A percentile compares a stretch with the other conserved stretches of the same genome.
Evolutionary conservation across 257 asterid species (phyloP).

Genomic region (Salvia splendens): DNA sequence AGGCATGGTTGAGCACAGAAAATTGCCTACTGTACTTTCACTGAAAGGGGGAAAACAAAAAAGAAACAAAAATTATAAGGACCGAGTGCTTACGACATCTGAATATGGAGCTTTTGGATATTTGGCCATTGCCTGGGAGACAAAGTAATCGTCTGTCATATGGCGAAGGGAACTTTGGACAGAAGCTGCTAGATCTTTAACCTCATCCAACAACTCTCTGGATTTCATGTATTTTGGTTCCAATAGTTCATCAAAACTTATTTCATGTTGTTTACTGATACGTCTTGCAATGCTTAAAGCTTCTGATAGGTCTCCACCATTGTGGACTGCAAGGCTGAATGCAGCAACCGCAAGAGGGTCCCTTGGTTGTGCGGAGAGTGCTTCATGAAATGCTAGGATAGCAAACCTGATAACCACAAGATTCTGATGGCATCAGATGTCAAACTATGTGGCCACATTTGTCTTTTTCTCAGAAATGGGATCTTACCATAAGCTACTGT

Average conservation of each 20-base stretch:
- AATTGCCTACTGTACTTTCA: background rate
- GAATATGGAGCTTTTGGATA: conserved; percentile 87
- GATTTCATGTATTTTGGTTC: conserved; percentile 46
- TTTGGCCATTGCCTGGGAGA: conserved; percentile 81
- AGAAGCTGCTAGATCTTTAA: conserved; percentile 56
- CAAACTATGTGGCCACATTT: background rate
- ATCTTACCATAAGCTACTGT: conserved; percentile 82
- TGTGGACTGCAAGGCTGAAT: conserved; percentile 75
- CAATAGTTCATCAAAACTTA: conserved; percentile 57
- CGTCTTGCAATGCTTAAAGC: conserved; percentile 63
- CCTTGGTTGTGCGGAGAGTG: conserved; percentile 67
- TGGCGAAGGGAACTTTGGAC: conserved; percentile 51
- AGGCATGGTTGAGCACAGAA: background rate
- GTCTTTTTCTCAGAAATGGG: conserved; percentile 11
- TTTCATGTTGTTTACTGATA: conserved; percentile 55
- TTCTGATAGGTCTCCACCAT: conserved; percentile 76
- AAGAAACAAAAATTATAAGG: background rate
- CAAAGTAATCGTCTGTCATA: conserved; percentile 67
- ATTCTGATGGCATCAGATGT: conserved; percentile 24
- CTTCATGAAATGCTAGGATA: conserved; percentile 79
- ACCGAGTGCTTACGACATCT: conserved; percentile 58
- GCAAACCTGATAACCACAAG: conserved; percentile 64
- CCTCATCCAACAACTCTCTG: conserved; percentile 44
- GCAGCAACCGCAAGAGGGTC: conserved; percentile 76
- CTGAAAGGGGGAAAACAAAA: background rate